Percentiles rank a stretch among this genome's conserved stretches.
phyloP scores from a whole-genome alignment of 306 rosid genomes.

The Sesbania bispinosa region DNA sequence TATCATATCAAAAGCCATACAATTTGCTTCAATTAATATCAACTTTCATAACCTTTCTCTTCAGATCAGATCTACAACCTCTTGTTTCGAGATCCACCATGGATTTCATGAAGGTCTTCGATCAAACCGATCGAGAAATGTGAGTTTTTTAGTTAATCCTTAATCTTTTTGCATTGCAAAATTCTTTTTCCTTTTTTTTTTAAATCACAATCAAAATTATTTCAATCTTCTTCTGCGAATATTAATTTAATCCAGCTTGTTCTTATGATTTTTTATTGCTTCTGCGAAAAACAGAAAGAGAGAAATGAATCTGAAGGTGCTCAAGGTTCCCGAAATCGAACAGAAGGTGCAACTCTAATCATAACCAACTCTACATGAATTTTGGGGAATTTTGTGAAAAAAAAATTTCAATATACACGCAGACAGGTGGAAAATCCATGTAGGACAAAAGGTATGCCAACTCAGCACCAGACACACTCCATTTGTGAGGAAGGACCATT shows the following conservation, averaged over 20 bases:
- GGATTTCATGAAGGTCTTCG: constrained; percentile 99
- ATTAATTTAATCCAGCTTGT: background rate
- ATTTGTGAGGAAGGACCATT: too few species aligned
- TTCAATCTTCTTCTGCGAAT: background rate
- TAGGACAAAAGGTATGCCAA: too few species aligned
- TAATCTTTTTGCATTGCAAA: constrained; percentile 19
- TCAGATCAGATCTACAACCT: constrained; percentile 39
- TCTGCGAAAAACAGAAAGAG: constrained; percentile 69
- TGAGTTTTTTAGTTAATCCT: too few species aligned
- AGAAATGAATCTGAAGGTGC: constrained; percentile 96
- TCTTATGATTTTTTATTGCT: constrained; percentile 17
- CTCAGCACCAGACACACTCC: too few species aligned
- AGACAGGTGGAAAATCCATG: too few species aligned
- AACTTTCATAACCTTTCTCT: constrained; percentile 3
- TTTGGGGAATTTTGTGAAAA: too few species aligned
- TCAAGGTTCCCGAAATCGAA: constrained; percentile 98
- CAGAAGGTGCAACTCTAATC: constrained; percentile 67
- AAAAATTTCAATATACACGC: too few species aligned
- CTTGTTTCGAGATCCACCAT: too few species aligned
- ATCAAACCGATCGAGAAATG: constrained; percentile 99
- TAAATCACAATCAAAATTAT: background rate
- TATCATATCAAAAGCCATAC: background rate
- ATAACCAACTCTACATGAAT: too few species aligned
- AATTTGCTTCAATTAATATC: too few species aligned
- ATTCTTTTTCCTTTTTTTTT: background rate